Percentiles rank a stretch among this genome's conserved stretches.
Conservation (phyloP, 2,329 filamentous ascomycete species). For the Ascochyta clinopodiicola region DNA sequence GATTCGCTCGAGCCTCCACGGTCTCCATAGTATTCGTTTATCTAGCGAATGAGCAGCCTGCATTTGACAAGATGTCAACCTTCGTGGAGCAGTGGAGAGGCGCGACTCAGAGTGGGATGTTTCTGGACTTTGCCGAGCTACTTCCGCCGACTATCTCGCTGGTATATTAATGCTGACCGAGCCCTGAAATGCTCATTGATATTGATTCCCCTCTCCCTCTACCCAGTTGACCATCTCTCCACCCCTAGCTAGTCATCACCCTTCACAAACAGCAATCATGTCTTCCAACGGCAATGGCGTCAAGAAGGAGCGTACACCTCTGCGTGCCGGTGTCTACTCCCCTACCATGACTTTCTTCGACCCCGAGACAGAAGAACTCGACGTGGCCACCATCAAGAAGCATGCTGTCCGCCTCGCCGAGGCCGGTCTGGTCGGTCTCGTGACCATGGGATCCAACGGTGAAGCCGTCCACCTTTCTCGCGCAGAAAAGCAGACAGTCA, state of each 20-base stretch:
- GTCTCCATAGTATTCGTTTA: constrained; percentile 20
- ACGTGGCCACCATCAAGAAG: constrained; percentile 78
- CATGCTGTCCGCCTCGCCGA: constrained; percentile 80
- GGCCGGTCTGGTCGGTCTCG: constrained; percentile 80
- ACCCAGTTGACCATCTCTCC: constrained; percentile 10
- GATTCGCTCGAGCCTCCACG: constrained; percentile 30
- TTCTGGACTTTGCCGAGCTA: constrained; percentile 39
- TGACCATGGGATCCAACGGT: constrained; percentile 89
- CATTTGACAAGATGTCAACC: constrained; percentile 31
- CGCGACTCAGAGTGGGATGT: constrained; percentile 39
- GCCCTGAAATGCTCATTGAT: constrained; percentile 23
- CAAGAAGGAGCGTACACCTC: constrained; percentile 57
- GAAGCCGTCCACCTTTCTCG: constrained; percentile 85
- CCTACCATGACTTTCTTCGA: constrained; percentile 93
- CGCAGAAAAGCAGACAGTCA: constrained; percentile 77
- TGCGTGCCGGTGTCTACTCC: constrained; percentile 84
- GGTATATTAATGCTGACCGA: constrained; percentile 50
- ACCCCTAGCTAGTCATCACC: constrained; percentile 17
- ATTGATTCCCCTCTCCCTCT: constrained; percentile 26
- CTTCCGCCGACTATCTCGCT: constrained; percentile 43
- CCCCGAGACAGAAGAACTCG: constrained; percentile 81
- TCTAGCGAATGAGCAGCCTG: constrained; percentile 37
- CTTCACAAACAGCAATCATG: constrained; percentile 22
- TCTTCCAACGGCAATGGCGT: constrained; percentile 48
- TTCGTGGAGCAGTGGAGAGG: constrained; percentile 30